Conservation (phyloP, 768 basidiomycete genomes). For the Serendipita sp. region DNA sequence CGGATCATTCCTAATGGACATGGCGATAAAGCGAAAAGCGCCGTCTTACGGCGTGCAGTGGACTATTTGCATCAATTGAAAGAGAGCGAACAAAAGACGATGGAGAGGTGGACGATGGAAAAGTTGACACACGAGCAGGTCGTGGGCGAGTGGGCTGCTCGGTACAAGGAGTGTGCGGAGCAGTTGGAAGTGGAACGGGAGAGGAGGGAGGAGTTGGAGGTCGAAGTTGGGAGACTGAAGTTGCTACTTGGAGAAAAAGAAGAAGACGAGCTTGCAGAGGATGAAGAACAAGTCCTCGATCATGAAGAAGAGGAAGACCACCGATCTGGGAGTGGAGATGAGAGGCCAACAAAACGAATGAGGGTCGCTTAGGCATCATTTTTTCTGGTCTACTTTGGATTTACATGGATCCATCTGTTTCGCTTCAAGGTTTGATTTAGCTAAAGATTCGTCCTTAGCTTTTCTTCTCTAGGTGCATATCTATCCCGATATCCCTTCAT, state of each 20-base stretch:
- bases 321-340: background rate
- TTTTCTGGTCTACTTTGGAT: background rate
- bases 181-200: slow-evolving; percentile 22
- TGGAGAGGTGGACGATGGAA: slow-evolving; percentile 88
- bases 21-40: slow-evolving; percentile 81
- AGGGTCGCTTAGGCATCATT: background rate
- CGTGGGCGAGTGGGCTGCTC: slow-evolving; percentile 64
- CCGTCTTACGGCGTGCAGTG: slow-evolving; percentile 74
- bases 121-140: slow-evolving; percentile 81
- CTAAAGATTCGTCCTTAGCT: too few relatives aligned
- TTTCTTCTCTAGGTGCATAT: too few relatives aligned
- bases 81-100: slow-evolving; percentile 78
- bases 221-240: slow-evolving; percentile 9
- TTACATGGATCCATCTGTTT: too few relatives aligned
- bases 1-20: slow-evolving; percentile 77
- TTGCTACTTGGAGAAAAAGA: background rate
- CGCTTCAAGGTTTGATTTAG: too few relatives aligned
- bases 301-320: slow-evolving; percentile 19
- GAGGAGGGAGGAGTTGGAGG: slow-evolving; percentile 13
- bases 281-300: background rate
- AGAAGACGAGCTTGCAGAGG: slow-evolving; percentile 12
- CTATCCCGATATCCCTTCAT: too few relatives aligned
- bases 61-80: slow-evolving; percentile 86
- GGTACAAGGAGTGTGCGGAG: slow-evolving; percentile 53
- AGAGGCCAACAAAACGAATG: background rate